Percentiles rank a stretch among this genome's conserved stretches.
These are phyloP conservation scores for Hevea brasiliensis DNA, from an alignment of 345 rosid genomes.

Conservation along the genomic window DNA sequence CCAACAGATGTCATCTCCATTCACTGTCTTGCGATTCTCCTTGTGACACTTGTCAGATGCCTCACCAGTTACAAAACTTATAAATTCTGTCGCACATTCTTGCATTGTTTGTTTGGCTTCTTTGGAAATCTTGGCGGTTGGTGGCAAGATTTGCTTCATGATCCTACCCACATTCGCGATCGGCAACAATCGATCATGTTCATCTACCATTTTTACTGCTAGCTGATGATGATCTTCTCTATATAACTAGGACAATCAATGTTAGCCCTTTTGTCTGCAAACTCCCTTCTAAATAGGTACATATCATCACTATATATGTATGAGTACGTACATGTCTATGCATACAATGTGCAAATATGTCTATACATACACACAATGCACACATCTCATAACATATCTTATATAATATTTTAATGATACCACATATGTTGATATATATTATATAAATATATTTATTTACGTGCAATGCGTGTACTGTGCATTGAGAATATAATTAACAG, in stretches of 20 bases:
- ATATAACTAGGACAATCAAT: neutral
- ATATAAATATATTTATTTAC: no score
- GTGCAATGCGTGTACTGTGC: no score
- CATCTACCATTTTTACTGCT: conserved; percentile 12
- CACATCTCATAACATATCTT: neutral
- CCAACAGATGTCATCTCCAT: conserved; percentile 41
- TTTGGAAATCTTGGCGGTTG: conserved; percentile 31
- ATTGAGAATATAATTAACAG: neutral
- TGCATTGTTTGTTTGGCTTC: conserved; percentile 34
- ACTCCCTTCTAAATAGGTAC: neutral
- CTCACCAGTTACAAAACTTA: conserved; percentile 34
- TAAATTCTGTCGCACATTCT: conserved; percentile 36
- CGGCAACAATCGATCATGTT: conserved; percentile 28
- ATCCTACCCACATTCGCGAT: conserved; percentile 32
- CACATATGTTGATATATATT: neutral
- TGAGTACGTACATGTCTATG: neutral
- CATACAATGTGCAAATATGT: neutral
- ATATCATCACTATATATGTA: neutral
- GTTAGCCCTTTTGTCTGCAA: neutral
- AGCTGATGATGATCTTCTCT: neutral
- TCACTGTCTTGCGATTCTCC: conserved; percentile 39
- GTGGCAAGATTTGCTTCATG: conserved; percentile 32
- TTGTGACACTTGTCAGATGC: conserved; percentile 40
- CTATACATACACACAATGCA: no score
- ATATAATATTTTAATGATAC: neutral